Percentiles rank a stretch among this genome's conserved stretches.
phyloP scores from a whole-genome alignment of 2,329 filamentous ascomycete species.

The Corinectria fuckeliana region DNA sequence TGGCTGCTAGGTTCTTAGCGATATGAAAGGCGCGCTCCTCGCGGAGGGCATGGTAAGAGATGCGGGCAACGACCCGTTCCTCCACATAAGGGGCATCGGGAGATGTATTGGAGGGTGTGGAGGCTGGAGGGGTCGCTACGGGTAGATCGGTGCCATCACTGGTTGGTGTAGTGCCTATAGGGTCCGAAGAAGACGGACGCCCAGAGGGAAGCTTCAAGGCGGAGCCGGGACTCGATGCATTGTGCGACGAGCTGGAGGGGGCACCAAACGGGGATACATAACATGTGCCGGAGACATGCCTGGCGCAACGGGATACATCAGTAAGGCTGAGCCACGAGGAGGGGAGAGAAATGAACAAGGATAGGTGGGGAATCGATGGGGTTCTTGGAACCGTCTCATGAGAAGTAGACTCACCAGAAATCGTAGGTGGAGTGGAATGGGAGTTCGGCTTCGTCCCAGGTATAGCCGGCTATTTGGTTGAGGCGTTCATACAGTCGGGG shows the following conservation, averaged over 20 bases:
- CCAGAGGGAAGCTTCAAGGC: conserved; percentile 51
- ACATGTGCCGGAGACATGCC: conserved; percentile 72
- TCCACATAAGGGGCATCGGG: conserved; percentile 62
- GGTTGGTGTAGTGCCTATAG: conserved; percentile 43
- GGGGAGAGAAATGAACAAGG: not conserved
- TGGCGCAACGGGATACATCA: conserved; percentile 38
- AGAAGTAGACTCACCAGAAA: conserved; percentile 69
- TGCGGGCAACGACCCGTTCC: conserved; percentile 76
- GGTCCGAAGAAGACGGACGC: conserved; percentile 53
- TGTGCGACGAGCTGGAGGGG: conserved; percentile 53
- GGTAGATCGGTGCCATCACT: conserved; percentile 47
- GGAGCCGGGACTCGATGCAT: conserved; percentile 52
- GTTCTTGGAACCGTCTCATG: not conserved
- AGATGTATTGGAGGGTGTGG: conserved; percentile 43
- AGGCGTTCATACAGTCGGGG: conserved; percentile 75
- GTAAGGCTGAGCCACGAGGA: conserved; percentile 14
- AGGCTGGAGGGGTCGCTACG: conserved; percentile 46
- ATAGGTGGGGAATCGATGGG: not conserved
- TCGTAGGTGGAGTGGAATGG: conserved; percentile 78
- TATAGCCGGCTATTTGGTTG: conserved; percentile 75
- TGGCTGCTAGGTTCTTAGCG: conserved; percentile 72
- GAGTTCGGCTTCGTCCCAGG: conserved; percentile 71
- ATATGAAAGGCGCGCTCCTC: conserved; percentile 90
- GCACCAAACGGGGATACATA: conserved; percentile 59
- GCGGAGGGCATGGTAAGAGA: conserved; percentile 82